Percentiles rank a stretch among this genome's conserved stretches.
These are phyloP conservation scores for Mycena rosella DNA, from an alignment of 768 basidiomycete species.

Conservation along the genomic window DNA sequence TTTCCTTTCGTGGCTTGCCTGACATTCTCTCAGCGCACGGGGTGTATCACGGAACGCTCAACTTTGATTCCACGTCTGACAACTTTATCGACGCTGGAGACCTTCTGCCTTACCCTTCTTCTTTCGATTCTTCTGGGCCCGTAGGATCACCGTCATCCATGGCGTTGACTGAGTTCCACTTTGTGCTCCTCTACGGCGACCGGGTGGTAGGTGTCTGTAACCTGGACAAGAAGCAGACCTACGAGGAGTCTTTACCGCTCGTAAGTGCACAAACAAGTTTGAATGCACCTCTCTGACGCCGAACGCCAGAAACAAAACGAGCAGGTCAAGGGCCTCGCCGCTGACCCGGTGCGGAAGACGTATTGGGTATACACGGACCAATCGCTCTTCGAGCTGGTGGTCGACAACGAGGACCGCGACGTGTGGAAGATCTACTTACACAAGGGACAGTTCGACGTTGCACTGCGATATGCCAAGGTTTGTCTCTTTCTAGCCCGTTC, in stretches of 20 bases:
- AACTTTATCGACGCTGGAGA: conserved; percentile 83
- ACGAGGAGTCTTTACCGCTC: conserved; percentile 86
- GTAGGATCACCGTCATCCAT: conserved; percentile 78
- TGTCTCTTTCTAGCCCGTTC: not conserved
- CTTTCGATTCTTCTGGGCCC: conserved; percentile 48
- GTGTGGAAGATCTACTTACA: conserved; percentile 94
- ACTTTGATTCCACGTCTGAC: conserved; percentile 76
- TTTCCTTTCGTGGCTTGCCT: not conserved
- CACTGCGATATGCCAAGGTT: conserved; percentile 88
- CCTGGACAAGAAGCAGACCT: conserved; percentile 84
- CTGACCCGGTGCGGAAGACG: conserved; percentile 90
- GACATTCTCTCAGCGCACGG: conserved; percentile 72
- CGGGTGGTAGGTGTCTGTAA: conserved; percentile 82
- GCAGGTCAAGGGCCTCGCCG: conserved; percentile 76
- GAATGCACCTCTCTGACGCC: not conserved
- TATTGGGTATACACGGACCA: conserved; percentile 95
- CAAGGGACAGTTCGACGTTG: conserved; percentile 81
- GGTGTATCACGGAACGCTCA: conserved; percentile 86
- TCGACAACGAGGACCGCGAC: conserved; percentile 91
- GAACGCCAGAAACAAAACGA: conserved; percentile 79
- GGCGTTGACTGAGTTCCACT: conserved; percentile 92
- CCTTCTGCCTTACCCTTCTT: conserved; percentile 80
- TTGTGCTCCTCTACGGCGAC: conserved; percentile 86
- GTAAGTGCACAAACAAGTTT: conserved; percentile 57
- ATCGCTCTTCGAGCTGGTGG: conserved; percentile 88